A percentile compares a stretch with the other conserved stretches of the same genome.
Conservation (phyloP, 2,329 filamentous ascomycete genomes). For the Hortaea sp. region DNA sequence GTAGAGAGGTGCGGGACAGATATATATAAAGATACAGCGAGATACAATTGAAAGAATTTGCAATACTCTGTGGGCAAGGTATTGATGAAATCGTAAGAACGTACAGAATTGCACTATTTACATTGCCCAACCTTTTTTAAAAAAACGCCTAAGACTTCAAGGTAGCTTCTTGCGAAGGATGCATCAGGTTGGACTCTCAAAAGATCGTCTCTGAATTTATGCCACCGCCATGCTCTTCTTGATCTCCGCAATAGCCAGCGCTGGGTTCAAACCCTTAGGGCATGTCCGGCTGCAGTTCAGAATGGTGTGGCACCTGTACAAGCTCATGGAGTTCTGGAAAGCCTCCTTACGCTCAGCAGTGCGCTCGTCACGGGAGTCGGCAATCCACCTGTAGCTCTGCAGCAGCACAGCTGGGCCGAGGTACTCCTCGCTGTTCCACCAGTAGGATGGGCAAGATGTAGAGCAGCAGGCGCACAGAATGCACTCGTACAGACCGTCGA, state of each 20-base stretch:
- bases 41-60: too few species aligned
- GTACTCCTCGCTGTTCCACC: constrained; percentile 99
- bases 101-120: too few species aligned
- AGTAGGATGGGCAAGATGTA: constrained; percentile 98
- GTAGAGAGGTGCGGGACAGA: too few species aligned
- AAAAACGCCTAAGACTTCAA: too few species aligned
- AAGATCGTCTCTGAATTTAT: background rate
- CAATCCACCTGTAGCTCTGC: constrained; percentile 96
- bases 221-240: constrained; percentile 83
- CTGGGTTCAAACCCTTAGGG: constrained; percentile 96
- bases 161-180: too few species aligned
- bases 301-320: constrained; percentile 99
- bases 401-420: constrained; percentile 92
- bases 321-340: constrained; percentile 95
- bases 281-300: constrained; percentile 97
- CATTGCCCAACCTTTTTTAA: too few species aligned
- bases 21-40: too few species aligned
- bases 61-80: too few species aligned
- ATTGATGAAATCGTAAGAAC: too few species aligned
- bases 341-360: constrained; percentile 78
- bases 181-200: too few species aligned
- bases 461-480: constrained; percentile 99
- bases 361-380: constrained; percentile 87
- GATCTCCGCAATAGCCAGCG: constrained; percentile 89
- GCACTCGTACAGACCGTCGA: constrained; percentile 97